A percentile compares a stretch with the other conserved stretches of the same genome.
Evolutionary conservation across 768 basidiomycete genomes (phyloP).

Genomic region (Mycena chlorophos): DNA sequence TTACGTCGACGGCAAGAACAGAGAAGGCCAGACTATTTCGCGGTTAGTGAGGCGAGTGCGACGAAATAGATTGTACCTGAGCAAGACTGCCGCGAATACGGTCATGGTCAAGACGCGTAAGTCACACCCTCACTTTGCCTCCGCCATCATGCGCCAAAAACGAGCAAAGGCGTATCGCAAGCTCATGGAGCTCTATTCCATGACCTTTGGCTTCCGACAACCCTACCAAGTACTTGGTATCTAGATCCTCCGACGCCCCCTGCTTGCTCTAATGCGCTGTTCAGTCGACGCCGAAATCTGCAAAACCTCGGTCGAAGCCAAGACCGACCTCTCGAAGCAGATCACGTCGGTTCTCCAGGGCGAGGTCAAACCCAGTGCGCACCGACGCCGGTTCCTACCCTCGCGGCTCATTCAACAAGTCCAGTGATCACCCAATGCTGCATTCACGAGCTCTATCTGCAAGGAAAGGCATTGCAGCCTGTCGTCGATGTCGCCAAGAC

Average conservation of each 20-base stretch:
- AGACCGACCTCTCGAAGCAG: conserved; percentile 77
- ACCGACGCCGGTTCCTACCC: conserved; percentile 4
- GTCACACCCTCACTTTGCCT: not conserved
- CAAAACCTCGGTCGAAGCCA: conserved; percentile 61
- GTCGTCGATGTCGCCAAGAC: conserved; percentile 88
- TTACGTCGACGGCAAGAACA: conserved; percentile 52
- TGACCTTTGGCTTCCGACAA: conserved; percentile 86
- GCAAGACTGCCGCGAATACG: conserved; percentile 16
- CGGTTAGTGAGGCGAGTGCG: conserved; percentile 6
- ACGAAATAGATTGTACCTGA: conserved; percentile 16
- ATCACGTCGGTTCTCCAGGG: conserved; percentile 80
- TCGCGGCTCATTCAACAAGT: conserved; percentile 34
- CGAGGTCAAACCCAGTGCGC: conserved; percentile 87
- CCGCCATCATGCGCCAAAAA: conserved; percentile 79
- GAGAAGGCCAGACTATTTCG: conserved; percentile 31
- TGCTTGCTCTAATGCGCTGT: conserved; percentile 13
- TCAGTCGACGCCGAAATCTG: conserved; percentile 88
- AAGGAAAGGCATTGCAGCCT: conserved; percentile 70
- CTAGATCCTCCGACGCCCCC: conserved; percentile 20
- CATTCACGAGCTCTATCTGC: conserved; percentile 89
- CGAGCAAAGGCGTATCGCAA: conserved; percentile 93
- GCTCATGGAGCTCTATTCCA: conserved; percentile 87
- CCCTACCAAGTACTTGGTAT: conserved; percentile 93
- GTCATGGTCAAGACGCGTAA: conserved; percentile 1
- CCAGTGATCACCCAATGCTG: conserved; percentile 99